Percentiles rank a stretch among this genome's conserved stretches.
Evolutionary conservation across 441 rosid genomes (phyloP).

Genomic region (Euphorbia schlechtendalii): DNA sequence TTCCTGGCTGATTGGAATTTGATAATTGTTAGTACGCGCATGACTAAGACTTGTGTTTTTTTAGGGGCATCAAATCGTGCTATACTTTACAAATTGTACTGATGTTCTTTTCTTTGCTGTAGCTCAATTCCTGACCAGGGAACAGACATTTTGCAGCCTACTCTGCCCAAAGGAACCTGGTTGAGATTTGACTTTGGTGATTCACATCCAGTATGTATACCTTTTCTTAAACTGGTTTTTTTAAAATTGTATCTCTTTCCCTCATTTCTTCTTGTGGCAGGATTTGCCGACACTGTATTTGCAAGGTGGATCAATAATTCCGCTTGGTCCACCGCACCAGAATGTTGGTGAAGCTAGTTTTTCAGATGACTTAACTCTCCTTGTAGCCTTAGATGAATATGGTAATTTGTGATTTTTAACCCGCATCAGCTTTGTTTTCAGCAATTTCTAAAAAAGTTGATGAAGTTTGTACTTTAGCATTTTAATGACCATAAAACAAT

Average conservation of each 20-base stretch:
- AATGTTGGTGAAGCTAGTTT: conserved; percentile 58
- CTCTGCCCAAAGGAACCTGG: conserved; percentile 80
- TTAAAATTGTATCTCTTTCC: conserved; percentile 5
- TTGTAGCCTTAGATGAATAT: conserved; percentile 76
- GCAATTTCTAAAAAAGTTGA: background rate
- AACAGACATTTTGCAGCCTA: conserved; percentile 37
- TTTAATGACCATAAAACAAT: background rate
- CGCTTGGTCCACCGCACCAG: conserved; percentile 62
- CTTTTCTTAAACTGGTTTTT: conserved; percentile 6
- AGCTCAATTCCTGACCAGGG: conserved; percentile 52
- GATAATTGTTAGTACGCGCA: background rate
- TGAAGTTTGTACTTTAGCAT: background rate
- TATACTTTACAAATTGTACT: conserved; percentile 10
- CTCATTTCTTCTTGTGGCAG: conserved; percentile 31
- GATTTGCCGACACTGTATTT: conserved; percentile 82
- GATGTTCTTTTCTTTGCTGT: conserved; percentile 16
- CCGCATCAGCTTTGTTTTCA: background rate
- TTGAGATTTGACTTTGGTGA: conserved; percentile 77
- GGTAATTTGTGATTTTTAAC: conserved; percentile 42
- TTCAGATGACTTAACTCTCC: conserved; percentile 71
- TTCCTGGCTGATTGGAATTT: background rate
- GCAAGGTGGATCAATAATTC: conserved; percentile 89
- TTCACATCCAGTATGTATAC: conserved; percentile 67
- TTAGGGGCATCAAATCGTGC: conserved; percentile 1
- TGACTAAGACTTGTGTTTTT: conserved; percentile 11